Evolutionary conservation across 2,329 filamentous ascomycete species (phyloP), one percentile per base, ranked within the genome.

Genomic region (Bisporella sp.): DNA sequence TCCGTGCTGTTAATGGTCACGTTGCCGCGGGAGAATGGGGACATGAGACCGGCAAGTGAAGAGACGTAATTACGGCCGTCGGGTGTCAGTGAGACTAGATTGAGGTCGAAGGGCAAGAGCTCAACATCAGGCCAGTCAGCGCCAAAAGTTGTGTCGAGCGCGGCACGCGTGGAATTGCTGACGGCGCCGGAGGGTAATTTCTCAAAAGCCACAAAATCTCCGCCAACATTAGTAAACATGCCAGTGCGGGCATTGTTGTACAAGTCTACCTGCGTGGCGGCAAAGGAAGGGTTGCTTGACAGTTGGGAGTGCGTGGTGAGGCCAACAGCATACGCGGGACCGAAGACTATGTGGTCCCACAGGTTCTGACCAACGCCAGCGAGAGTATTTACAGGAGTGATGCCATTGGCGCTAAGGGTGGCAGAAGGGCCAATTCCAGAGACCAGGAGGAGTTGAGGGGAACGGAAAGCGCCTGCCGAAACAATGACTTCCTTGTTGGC

Each of bases 291-390:
- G 21, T 21, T 21, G 21, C 21, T 21, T 21, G 3, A 21, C 21
- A 21, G 21, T 3, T 21, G 9, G 3, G 21, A 21, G 21, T 21
- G 21, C 21, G 21, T 21, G 21, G 21, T 21, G 21, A 46, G 35
- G 31, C 51, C 47, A 6, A 55, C 51, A 4, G 42, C 39, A 45
- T 51, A 49, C 41, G 31, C 28, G 21, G 46, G 37, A 53, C 46
- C 46, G 12, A 48, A 47, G 40, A 57, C 48, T 1, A 54, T 35
- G 42, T 68, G 66, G 47, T 77, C 74, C 50, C 68, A 67, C 57
- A 78, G 67, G 49, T 73, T 71, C 54, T 75, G 64, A 5, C 75
- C 76, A 2, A 78, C 76, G 3, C 75, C 75, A 0, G 71, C 70
- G 1, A 73, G 66, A 35, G 75, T 68, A 8, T 66, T 66, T 1